A percentile compares a stretch with the other conserved stretches of the same genome.
Conservation (phyloP, 768 basidiomycete species). For the Steccherinum ochraceum region DNA sequence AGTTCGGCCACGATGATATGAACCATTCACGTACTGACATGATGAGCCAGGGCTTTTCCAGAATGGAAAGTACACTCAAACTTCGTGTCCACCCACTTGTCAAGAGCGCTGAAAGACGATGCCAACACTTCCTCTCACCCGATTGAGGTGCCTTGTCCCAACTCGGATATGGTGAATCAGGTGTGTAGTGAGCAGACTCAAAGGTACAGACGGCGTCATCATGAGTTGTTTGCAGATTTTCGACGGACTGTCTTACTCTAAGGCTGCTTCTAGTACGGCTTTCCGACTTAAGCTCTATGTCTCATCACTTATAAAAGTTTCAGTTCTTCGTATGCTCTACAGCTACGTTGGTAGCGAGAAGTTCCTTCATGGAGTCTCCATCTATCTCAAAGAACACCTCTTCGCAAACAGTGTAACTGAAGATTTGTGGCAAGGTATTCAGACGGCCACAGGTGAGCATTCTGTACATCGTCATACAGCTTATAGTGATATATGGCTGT, state of each 20-base stretch:
- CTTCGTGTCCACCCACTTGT: slow-evolving; percentile 75
- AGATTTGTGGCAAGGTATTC: slow-evolving; percentile 86
- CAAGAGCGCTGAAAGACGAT: slow-evolving; percentile 75
- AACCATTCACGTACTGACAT: too few relatives aligned
- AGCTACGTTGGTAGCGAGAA: slow-evolving; percentile 83
- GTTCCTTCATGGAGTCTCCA: slow-evolving; percentile 84
- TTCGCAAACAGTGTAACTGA: slow-evolving; percentile 81
- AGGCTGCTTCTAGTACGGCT: slow-evolving; percentile 63
- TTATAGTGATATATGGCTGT: not conserved
- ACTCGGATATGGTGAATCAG: slow-evolving; percentile 80
- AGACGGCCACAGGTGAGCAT: slow-evolving; percentile 52
- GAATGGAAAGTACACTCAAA: slow-evolving; percentile 82
- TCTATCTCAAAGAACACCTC: slow-evolving; percentile 85
- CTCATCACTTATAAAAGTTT: not conserved
- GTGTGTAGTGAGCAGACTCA: slow-evolving; percentile 24
- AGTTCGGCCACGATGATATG: not conserved
- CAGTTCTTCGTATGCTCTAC: slow-evolving; percentile 91
- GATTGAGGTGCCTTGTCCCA: slow-evolving; percentile 88
- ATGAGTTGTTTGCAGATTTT: slow-evolving; percentile 55
- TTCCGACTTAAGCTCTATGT: too few relatives aligned
- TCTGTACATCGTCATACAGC: not conserved
- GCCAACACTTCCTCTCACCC: slow-evolving; percentile 87
- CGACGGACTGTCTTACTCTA: slow-evolving; percentile 82
- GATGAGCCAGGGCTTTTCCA: slow-evolving; percentile 59
- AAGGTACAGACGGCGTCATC: not conserved